Evolutionary conservation across 148 eudicot genomes (phyloP).

Genomic region (Chenopodium formosanum): DNA sequence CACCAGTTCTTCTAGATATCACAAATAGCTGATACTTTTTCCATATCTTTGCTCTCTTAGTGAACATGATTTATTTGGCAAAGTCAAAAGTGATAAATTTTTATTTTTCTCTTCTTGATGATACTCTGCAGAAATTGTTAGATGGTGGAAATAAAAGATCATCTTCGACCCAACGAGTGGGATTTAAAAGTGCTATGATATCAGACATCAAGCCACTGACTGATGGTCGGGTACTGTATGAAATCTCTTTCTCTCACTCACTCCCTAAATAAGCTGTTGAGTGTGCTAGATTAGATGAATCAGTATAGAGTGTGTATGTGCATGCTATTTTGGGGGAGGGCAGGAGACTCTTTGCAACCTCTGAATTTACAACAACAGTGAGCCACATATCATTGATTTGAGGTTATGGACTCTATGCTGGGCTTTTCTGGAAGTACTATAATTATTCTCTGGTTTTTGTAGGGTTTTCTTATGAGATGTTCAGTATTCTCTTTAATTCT

Average conservation of each 20-base stretch:
- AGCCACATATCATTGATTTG: background rate
- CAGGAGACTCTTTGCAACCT: background rate
- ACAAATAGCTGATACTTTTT: background rate
- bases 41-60: background rate
- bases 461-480: background rate
- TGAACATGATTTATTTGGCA: background rate
- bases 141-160: constrained; percentile 47
- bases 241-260: constrained; percentile 18
- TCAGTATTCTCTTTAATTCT: background rate
- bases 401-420: background rate
- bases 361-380: background rate
- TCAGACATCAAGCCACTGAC: constrained; percentile 77
- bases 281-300: constrained; percentile 1
- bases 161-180: constrained; percentile 63
- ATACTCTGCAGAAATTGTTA: constrained; percentile 73
- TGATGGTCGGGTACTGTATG: constrained; percentile 80
- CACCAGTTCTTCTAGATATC: background rate
- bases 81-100: background rate
- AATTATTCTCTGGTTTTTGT: background rate
- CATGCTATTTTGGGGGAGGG: background rate
- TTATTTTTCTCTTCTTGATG: constrained; percentile 2
- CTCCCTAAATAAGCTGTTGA: background rate
- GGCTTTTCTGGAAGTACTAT: background rate
- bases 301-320: background rate
- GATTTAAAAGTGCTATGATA: constrained; percentile 88